phyloP scores from a whole-genome alignment of 306 rosid genomes.

The Dryas drummondii region DNA sequence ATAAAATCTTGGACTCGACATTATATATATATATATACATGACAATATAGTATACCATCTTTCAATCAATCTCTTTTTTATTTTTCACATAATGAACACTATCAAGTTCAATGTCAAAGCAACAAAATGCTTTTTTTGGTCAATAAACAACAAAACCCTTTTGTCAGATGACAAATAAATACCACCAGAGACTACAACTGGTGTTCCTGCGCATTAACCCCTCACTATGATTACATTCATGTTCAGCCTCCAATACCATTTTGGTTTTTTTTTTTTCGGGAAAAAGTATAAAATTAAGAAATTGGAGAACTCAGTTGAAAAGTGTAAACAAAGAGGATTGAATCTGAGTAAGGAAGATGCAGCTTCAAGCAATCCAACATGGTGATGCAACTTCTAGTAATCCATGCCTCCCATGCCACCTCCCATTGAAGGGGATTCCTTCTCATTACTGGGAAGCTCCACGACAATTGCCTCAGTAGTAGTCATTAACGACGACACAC shows the following conservation, averaged over 20 bases:
- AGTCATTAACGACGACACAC: constrained; percentile 51
- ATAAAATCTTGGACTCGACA: too few species aligned
- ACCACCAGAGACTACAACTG: not conserved
- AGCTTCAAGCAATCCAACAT: constrained; percentile 31
- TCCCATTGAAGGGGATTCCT: constrained; percentile 35
- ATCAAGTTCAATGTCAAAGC: not conserved
- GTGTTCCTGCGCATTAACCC: not conserved
- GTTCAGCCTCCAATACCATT: constrained; percentile 22
- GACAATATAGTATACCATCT: too few species aligned
- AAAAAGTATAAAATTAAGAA: not conserved
- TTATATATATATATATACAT: too few species aligned
- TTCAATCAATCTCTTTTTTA: not conserved
- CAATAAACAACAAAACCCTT: constrained; percentile 3
- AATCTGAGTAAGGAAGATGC: not conserved
- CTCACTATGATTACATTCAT: constrained; percentile 18
- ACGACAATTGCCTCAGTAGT: constrained; percentile 51
- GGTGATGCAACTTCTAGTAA: constrained; percentile 16
- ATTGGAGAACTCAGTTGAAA: not conserved
- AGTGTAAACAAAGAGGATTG: not conserved
- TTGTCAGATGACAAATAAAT: not conserved
- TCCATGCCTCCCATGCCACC: constrained; percentile 54
- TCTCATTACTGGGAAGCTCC: constrained; percentile 44
- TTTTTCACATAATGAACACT: not conserved
- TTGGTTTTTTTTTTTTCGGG: too few species aligned
- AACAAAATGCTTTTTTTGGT: not conserved